Conservation (phyloP, 208 protist genomes). For the Willaertia magna region DNA sequence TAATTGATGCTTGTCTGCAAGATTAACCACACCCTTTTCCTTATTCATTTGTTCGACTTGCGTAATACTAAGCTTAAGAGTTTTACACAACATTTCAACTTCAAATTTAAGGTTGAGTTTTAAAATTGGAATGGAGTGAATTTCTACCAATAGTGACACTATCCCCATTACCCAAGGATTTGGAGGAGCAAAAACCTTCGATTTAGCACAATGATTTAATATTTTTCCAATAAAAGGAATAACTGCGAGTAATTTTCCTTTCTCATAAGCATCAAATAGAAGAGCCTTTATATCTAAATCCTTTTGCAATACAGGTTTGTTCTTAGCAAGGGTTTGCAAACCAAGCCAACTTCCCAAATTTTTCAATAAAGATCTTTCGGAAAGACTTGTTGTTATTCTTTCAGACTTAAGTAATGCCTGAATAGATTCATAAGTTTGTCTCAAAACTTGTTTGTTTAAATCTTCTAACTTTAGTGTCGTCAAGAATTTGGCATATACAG, state of each 20-base stretch:
- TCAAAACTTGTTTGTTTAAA: slow-evolving; percentile 59
- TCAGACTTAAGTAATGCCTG: slow-evolving; percentile 71
- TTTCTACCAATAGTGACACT: slow-evolving; percentile 73
- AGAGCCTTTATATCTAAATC: slow-evolving; percentile 87
- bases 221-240: slow-evolving; percentile 90
- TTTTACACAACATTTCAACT: slow-evolving; percentile 68
- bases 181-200: slow-evolving; percentile 83
- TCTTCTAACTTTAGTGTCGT: slow-evolving; percentile 54
- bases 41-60: slow-evolving; percentile 13
- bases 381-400: slow-evolving; percentile 69
- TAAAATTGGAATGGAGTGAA: slow-evolving; percentile 84
- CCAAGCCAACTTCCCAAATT: slow-evolving; percentile 96
- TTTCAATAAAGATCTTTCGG: slow-evolving; percentile 86
- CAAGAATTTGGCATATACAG: slow-evolving; percentile 70
- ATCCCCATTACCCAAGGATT: slow-evolving; percentile 96
- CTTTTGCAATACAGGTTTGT: slow-evolving; percentile 85
- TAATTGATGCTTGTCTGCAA: background rate
- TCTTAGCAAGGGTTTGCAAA: slow-evolving; percentile 86
- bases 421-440: slow-evolving; percentile 58
- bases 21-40: background rate
- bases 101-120: slow-evolving; percentile 96
- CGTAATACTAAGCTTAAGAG: slow-evolving; percentile 46
- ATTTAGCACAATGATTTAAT: slow-evolving; percentile 59
- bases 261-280: slow-evolving; percentile 77
- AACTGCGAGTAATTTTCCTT: slow-evolving; percentile 78